phyloP scores from a whole-genome alignment of 2,329 filamentous ascomycete species.

The Alternaria sp. region DNA sequence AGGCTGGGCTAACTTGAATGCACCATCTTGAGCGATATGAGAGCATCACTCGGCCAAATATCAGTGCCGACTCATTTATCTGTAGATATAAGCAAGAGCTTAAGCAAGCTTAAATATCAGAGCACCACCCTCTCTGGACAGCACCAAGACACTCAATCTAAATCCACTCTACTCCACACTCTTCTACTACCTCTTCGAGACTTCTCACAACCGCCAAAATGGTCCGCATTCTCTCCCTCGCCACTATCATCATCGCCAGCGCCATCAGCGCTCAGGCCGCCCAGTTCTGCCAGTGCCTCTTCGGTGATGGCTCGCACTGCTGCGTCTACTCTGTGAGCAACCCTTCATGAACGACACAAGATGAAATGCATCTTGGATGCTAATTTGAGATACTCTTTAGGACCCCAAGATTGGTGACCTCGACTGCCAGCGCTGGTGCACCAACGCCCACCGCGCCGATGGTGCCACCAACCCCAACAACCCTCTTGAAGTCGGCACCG shows the following conservation, averaged over 20 bases:
- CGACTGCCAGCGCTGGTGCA: constrained; percentile 10
- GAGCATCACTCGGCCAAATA: neutral
- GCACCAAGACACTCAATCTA: neutral
- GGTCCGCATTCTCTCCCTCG: constrained; percentile 5
- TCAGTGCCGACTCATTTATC: neutral
- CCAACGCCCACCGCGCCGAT: constrained; percentile 2
- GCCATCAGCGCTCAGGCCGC: constrained; percentile 3
- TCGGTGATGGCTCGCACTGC: constrained; percentile 4
- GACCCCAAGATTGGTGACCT: constrained; percentile 1
- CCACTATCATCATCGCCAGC: constrained; percentile 1
- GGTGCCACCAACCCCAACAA: neutral
- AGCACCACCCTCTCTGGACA: neutral
- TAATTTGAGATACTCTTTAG: neutral
- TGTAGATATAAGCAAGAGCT: neutral
- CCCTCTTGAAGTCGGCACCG: constrained; percentile 5
- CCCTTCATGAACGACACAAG: neutral
- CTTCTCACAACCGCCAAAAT: constrained; percentile 1
- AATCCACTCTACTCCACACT: neutral
- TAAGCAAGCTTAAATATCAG: neutral
- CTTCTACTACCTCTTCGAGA: neutral
- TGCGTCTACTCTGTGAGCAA: constrained; percentile 3
- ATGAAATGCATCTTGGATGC: neutral
- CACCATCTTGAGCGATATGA: neutral
- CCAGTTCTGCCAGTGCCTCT: constrained; percentile 8
- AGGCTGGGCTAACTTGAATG: neutral